Evolutionary conservation across 2,329 filamentous ascomycete species (phyloP).

Genomic region (Ceratocystiopsis brevicomis): DNA sequence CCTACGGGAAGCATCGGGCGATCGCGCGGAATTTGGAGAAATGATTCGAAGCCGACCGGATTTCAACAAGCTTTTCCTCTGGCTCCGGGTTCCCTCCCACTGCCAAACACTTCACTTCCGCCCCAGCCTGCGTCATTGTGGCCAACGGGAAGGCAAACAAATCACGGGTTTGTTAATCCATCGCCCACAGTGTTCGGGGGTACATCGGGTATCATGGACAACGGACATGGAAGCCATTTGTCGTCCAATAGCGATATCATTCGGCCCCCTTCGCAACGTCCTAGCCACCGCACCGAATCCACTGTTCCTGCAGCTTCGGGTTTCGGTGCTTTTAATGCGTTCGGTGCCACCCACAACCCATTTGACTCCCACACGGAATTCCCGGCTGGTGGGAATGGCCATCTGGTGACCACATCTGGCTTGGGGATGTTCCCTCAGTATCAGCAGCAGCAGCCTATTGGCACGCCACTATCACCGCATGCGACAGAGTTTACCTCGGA

Average conservation of each 20-base stretch:
- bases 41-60: conserved; percentile 21
- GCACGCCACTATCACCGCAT: conserved; percentile 51
- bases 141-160: conserved; percentile 23
- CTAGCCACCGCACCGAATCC: conserved; percentile 27
- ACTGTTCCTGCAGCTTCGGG: conserved; percentile 14
- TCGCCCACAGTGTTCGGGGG: conserved; percentile 12
- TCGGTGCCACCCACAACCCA: conserved; percentile 9
- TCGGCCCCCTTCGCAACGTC: conserved; percentile 24
- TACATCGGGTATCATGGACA: conserved; percentile 19
- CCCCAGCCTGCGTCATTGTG: conserved; percentile 24
- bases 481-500: conserved; percentile 54
- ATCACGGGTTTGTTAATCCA: conserved; percentile 22
- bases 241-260: conserved; percentile 24
- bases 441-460: conserved; percentile 36
- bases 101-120: conserved; percentile 14
- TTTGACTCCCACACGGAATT: conserved; percentile 14
- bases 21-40: conserved; percentile 5
- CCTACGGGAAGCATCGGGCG: conserved; percentile 19
- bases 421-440: conserved; percentile 28
- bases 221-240: conserved; percentile 26
- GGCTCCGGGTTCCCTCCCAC: conserved; percentile 12
- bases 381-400: conserved; percentile 9
- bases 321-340: conserved; percentile 18
- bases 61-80: conserved; percentile 15
- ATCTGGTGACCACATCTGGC: conserved; percentile 20